These are phyloP conservation scores for Trichoderma gamsii DNA, from an alignment of 495 filamentous ascomycete species.

Conservation along the genomic window DNA sequence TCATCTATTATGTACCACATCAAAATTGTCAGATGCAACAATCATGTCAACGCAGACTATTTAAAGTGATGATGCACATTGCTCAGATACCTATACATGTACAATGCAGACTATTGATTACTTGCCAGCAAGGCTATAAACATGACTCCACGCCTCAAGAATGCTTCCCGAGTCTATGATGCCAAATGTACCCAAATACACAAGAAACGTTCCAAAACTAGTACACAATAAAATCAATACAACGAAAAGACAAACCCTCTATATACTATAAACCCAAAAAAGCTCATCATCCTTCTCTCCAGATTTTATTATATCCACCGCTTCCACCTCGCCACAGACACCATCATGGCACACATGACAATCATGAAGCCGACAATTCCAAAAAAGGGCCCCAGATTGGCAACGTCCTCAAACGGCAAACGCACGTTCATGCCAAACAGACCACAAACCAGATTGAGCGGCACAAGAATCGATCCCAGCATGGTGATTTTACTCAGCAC, in stretches of 20 bases:
- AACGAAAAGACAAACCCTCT: not conserved
- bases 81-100: not conserved
- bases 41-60: not conserved
- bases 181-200: slow-evolving; percentile 10
- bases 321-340: slow-evolving; percentile 22
- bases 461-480: slow-evolving; percentile 87
- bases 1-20: not conserved
- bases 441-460: slow-evolving; percentile 92
- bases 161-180: slow-evolving; percentile 12
- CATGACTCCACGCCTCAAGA: slow-evolving; percentile 11
- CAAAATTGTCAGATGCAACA: not conserved
- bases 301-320: slow-evolving; percentile 23
- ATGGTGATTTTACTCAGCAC: slow-evolving; percentile 94
- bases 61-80: not conserved
- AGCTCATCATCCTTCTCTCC: too few relatives aligned
- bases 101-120: not conserved
- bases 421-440: slow-evolving; percentile 96
- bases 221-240: not conserved
- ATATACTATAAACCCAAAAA: not conserved
- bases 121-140: not conserved
- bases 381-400: slow-evolving; percentile 68
- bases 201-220: slow-evolving; percentile 3
- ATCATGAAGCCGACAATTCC: slow-evolving; percentile 65
- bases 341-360: slow-evolving; percentile 39
- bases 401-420: slow-evolving; percentile 59